These are phyloP conservation scores for Vitis cinerea DNA, from an alignment of 164 flowering plant genomes.

Conservation along the genomic window DNA sequence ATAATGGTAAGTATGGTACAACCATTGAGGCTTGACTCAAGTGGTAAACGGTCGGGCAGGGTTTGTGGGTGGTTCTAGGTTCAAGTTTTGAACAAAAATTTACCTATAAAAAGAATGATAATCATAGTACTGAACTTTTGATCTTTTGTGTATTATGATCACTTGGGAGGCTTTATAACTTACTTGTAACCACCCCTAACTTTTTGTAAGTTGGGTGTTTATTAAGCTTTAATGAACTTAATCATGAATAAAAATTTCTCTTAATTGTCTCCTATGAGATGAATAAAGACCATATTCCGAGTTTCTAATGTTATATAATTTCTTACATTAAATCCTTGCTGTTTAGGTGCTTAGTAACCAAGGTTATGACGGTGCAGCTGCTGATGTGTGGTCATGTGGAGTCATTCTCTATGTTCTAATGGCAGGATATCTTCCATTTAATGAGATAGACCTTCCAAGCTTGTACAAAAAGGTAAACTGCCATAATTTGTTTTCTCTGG, in stretches of 20 bases:
- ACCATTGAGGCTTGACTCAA: too few species aligned
- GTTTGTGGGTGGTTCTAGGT: too few species aligned
- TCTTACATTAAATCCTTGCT: constrained; percentile 3
- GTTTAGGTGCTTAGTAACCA: constrained; percentile 68
- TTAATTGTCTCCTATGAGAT: not conserved
- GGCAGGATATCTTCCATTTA: constrained; percentile 98
- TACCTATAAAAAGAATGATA: too few species aligned
- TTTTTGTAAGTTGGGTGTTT: not conserved
- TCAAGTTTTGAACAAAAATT: too few species aligned
- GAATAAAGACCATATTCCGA: too few species aligned
- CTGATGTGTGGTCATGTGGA: constrained; percentile 99
- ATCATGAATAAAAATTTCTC: not conserved
- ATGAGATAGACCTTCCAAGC: constrained; percentile 72
- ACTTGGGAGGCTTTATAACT: not conserved
- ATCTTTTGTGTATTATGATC: not conserved
- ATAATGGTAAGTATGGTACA: not conserved
- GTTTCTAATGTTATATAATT: not conserved
- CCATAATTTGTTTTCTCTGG: not conserved
- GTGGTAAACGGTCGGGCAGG: too few species aligned
- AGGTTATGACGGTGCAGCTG: constrained; percentile 98
- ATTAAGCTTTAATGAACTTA: not conserved
- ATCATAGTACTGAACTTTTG: too few species aligned
- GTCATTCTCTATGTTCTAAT: constrained; percentile 92
- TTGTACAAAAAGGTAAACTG: constrained; percentile 67
- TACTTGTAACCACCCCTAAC: not conserved